Conservation (phyloP, 108 stramenopile species). For the Stephanodiscus minutulus region DNA sequence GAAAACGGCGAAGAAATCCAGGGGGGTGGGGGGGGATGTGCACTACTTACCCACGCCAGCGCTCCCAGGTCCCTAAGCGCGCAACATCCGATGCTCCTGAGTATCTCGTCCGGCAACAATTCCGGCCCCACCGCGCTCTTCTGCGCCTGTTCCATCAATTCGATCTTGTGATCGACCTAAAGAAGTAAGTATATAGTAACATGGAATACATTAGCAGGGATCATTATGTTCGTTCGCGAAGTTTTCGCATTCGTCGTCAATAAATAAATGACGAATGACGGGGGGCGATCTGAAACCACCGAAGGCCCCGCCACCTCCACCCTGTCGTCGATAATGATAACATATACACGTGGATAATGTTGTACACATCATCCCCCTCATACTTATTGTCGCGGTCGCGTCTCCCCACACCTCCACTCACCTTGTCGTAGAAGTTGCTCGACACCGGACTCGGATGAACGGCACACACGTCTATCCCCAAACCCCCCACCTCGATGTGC, state of each 20-base stretch:
- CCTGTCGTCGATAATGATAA: too few species aligned
- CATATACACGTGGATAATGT: too few species aligned
- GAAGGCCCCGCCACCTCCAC: too few species aligned
- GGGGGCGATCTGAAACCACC: too few species aligned
- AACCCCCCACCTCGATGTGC: constrained; percentile 83
- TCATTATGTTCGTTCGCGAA: too few species aligned
- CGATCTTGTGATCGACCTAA: constrained; percentile 91
- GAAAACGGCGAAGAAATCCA: background rate
- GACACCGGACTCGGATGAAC: constrained; percentile 98
- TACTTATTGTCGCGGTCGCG: too few species aligned
- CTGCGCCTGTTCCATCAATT: constrained; percentile 88
- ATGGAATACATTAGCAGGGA: too few species aligned
- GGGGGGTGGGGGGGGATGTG: background rate
- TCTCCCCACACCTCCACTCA: too few species aligned
- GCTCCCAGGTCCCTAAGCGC: constrained; percentile 88
- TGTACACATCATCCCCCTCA: too few species aligned
- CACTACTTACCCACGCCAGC: constrained; percentile 18
- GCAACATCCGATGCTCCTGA: constrained; percentile 90
- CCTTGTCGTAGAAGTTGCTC: constrained; percentile 94
- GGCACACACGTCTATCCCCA: constrained; percentile 97
- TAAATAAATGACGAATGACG: too few species aligned
- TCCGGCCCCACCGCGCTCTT: constrained; percentile 91
- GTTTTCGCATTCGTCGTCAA: too few species aligned
- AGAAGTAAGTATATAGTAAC: too few species aligned
- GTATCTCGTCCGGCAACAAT: constrained; percentile 86